Conservation (phyloP, 768 basidiomycete genomes). For the Leucosporidium creatinivorum region DNA sequence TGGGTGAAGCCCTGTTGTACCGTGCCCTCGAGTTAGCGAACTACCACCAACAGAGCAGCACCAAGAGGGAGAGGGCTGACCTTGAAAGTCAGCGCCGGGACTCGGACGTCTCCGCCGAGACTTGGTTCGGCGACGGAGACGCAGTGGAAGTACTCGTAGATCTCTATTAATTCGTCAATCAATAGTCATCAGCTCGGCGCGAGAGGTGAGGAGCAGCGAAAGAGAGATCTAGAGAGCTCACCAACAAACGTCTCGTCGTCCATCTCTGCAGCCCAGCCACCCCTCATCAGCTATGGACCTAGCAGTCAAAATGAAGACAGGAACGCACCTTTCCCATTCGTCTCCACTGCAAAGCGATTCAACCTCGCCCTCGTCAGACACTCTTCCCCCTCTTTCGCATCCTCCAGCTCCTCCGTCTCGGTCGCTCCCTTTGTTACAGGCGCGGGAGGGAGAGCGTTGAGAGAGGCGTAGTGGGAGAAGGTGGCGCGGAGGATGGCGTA, state of each 20-base stretch:
- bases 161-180: too few relatives aligned
- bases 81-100: neutral
- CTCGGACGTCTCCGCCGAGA: neutral
- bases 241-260: neutral
- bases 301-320: too few relatives aligned
- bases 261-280: neutral
- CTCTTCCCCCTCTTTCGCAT: too few relatives aligned
- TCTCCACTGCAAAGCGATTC: neutral
- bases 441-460: neutral
- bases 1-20: slow-evolving; percentile 1
- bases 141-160: neutral
- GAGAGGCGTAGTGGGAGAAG: neutral
- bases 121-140: neutral
- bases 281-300: neutral
- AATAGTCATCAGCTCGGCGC: too few relatives aligned
- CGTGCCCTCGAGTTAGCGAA: too few relatives aligned
- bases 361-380: neutral
- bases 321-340: slow-evolving; percentile 1
- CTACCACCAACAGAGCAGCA: too few relatives aligned
- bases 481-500: neutral
- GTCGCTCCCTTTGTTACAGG: neutral
- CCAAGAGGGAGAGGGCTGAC: too few relatives aligned
- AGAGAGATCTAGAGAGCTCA: too few relatives aligned
- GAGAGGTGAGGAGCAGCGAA: too few relatives aligned
- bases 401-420: too few relatives aligned